Percentiles rank a stretch among this genome's conserved stretches.
phyloP scores from a whole-genome alignment of 129 eudicot species.

The Flaveria trinervia region DNA sequence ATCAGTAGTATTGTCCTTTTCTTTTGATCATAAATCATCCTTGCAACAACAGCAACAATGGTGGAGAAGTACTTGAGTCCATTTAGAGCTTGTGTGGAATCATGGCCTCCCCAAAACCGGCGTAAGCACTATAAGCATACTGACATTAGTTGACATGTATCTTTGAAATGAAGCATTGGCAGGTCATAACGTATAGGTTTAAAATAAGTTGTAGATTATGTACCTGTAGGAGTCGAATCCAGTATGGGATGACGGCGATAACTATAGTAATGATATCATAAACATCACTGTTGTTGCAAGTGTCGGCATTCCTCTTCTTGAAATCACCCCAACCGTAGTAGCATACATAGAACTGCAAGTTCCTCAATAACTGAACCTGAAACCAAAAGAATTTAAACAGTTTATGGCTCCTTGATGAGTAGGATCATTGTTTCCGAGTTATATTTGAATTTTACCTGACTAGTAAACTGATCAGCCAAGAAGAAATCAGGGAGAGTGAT shows the following conservation, averaged over 20 bases:
- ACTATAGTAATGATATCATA: slow-evolving; percentile 34
- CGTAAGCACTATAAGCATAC: neutral
- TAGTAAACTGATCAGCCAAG: slow-evolving; percentile 77
- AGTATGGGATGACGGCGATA: slow-evolving; percentile 59
- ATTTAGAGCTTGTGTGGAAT: slow-evolving; percentile 48
- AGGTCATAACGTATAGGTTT: slow-evolving; percentile 17
- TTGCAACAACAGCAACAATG: slow-evolving; percentile 38
- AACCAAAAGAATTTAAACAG: neutral
- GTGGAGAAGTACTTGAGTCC: slow-evolving; percentile 62
- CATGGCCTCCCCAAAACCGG: slow-evolving; percentile 40
- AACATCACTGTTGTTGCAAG: slow-evolving; percentile 22
- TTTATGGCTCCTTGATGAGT: neutral
- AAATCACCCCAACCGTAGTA: slow-evolving; percentile 16
- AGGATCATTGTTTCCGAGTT: neutral
- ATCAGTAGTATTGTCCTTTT: slow-evolving; percentile 26
- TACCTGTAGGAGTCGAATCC: slow-evolving; percentile 63
- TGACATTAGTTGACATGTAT: neutral
- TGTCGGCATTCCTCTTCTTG: slow-evolving; percentile 30
- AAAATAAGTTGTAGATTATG: neutral
- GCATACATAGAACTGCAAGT: slow-evolving; percentile 46
- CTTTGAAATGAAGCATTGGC: neutral
- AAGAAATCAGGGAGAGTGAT: slow-evolving; percentile 57
- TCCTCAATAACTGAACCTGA: slow-evolving; percentile 61
- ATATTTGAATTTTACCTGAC: slow-evolving; percentile 52
- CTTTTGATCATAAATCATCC: neutral